Evolutionary conservation across 2,329 filamentous ascomycete species (phyloP), one percentile per base, ranked within the genome.

Genomic region (Microcyclospora pomicola): DNA sequence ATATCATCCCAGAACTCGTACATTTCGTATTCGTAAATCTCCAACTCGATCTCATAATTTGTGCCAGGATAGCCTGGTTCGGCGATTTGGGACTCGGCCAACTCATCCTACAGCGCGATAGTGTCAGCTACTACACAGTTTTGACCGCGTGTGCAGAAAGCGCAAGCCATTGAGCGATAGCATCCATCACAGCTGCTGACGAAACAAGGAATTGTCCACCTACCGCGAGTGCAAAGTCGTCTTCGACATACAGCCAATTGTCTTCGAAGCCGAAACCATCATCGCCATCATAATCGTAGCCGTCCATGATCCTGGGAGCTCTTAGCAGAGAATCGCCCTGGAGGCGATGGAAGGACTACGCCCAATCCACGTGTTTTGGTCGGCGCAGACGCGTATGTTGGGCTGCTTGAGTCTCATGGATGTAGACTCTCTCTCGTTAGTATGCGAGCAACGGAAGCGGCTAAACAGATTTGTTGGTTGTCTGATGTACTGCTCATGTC

Each of bases 1-100:
- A 67, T 50, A 40, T 69, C 66, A 39, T 62, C 61, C 54, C 56
- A 67, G 49, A 67, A 69, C 14, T 62, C 62, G 47, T 61, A 69
- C 33, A 60, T 51, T 43, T 68, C 66, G 54, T 60, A 68, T n/a
- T 67, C 62, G 31, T 55, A 52, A n/a, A 34, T 42, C 33, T 53
- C 49, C 16, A 45, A 40, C 13, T 40, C 50, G 16, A 55, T 46
- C 27, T 59, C 54, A 34, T 51, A 40, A 37, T 57, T 52, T 19
- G 52, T 49, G 42, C 52, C 48, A 49, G 44, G 54, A 37, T 56
- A 58, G 35, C 53, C 53, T 3, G 66, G 65, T 11, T 64, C 65
- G 16, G 63, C 52, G 5, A 69, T 53, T 31, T 61, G 62, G 28
- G 62, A 62, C 46, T 69, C 65, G 38, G 65, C 66, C 11, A 69